Conservation (phyloP, 495 filamentous ascomycete genomes). For the Penicillium cinerascens region DNA sequence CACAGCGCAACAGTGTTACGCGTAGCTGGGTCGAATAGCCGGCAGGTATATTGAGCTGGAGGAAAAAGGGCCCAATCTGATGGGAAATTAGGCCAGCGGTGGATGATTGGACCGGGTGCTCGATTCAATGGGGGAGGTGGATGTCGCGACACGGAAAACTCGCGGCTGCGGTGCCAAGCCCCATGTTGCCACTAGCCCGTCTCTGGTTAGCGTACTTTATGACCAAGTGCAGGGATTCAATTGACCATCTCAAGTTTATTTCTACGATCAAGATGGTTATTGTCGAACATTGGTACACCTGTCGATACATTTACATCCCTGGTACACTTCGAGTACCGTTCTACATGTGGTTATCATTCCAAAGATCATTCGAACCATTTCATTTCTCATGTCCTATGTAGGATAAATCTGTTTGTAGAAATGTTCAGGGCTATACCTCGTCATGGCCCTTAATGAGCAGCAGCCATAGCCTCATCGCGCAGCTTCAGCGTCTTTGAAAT, state of each 20-base stretch:
- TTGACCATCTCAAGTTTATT: background rate
- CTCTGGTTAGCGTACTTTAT: conserved; percentile 4
- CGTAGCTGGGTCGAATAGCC: background rate
- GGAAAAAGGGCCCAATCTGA: conserved; percentile 11
- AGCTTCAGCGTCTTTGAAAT: conserved; percentile 40
- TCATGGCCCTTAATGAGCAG: background rate
- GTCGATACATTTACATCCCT: background rate
- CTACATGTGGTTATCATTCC: background rate
- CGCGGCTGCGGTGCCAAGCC: conserved; percentile 26
- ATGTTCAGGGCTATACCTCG: background rate
- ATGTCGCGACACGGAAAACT: conserved; percentile 35
- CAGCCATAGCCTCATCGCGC: conserved; percentile 20
- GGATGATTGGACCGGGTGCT: conserved; percentile 25
- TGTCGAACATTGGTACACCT: background rate
- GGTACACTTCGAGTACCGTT: background rate
- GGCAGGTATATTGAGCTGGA: background rate
- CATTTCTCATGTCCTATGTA: background rate
- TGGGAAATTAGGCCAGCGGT: conserved; percentile 11
- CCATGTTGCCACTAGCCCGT: conserved; percentile 11
- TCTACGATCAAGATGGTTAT: background rate
- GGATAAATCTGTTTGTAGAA: background rate
- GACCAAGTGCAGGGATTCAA: background rate
- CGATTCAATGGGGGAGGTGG: conserved; percentile 22
- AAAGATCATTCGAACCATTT: background rate
- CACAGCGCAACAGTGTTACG: conserved; percentile 13